A percentile compares a stretch with the other conserved stretches of the same genome.
Conservation (phyloP, 73 alveolate species). For the Paramecium biaurelia region DNA sequence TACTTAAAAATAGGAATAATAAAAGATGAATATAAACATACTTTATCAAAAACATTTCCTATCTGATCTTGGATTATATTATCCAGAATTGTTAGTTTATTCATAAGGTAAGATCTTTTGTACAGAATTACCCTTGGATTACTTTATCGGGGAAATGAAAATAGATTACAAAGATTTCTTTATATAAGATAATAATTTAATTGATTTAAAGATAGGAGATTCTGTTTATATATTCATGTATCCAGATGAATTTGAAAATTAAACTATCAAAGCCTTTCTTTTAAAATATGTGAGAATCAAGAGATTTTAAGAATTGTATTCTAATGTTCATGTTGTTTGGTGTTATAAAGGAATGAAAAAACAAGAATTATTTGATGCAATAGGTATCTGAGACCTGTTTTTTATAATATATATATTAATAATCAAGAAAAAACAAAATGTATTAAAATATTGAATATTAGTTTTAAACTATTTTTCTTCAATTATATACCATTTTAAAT, state of each 20-base stretch:
- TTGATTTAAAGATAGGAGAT: slow-evolving; percentile 3
- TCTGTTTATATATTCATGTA: background rate
- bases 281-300: slow-evolving; percentile 2
- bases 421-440: background rate
- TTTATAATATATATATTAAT: background rate
- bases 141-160: background rate
- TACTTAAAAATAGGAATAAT: background rate
- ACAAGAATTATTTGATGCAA: background rate
- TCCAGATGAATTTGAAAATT: background rate
- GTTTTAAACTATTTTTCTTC: background rate
- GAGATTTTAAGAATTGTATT: background rate
- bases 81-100: background rate
- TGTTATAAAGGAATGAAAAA: background rate
- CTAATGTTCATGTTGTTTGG: background rate
- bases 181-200: background rate
- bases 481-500: background rate
- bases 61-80: background rate
- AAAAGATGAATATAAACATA: background rate
- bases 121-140: background rate
- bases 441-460: background rate
- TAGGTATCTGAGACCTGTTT: background rate
- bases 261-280: background rate
- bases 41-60: background rate
- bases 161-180: background rate
- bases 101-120: background rate